Evolutionary conservation across 2,329 filamentous ascomycete species (phyloP).

Genomic region (Podosphaera leucotricha): DNA sequence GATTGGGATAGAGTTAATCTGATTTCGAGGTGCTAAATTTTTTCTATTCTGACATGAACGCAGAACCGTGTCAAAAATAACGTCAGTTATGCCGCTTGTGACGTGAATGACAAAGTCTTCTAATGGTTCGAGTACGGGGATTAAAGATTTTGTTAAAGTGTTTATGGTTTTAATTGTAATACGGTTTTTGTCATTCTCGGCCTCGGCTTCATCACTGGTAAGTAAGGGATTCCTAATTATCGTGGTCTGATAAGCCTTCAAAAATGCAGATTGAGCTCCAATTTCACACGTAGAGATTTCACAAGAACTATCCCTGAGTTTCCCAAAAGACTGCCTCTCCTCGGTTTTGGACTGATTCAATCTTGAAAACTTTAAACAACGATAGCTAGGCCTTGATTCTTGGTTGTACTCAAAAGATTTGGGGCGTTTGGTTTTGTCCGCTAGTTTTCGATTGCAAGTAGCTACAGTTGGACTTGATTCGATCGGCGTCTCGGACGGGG

Average conservation of each 20-base stretch:
- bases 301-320: background rate
- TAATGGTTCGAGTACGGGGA: conserved; percentile 25
- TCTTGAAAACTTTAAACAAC: background rate
- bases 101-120: conserved; percentile 35
- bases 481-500: background rate
- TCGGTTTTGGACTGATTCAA: background rate
- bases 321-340: background rate
- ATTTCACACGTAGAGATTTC: background rate
- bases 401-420: background rate
- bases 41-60: conserved; percentile 21
- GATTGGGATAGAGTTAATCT: background rate
- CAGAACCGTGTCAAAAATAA: conserved; percentile 23
- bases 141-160: conserved; percentile 4
- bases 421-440: background rate
- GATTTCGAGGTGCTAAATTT: conserved; percentile 12
- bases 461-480: background rate
- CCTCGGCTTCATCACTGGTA: background rate
- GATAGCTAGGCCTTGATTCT: background rate
- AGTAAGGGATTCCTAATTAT: background rate
- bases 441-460: background rate
- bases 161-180: conserved; percentile 2
- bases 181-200: background rate
- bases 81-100: conserved; percentile 18
- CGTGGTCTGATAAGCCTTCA: background rate
- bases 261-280: background rate